Conservation (phyloP, 306 rosid genomes). For the Lathyrus tuberosus region DNA sequence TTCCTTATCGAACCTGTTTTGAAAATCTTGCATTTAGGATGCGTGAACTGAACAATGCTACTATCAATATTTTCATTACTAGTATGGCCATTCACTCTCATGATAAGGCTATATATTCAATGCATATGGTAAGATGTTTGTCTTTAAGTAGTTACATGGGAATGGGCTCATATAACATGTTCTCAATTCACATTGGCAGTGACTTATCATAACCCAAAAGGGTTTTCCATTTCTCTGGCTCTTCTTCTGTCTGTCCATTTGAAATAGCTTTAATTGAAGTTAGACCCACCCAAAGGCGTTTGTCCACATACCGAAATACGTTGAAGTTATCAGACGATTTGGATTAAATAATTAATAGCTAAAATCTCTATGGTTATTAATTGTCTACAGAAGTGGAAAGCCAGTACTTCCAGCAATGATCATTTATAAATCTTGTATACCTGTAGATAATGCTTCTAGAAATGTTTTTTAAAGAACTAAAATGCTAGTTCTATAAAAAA, state of each 20-base stretch:
- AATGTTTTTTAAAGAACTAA: conserved; percentile 1
- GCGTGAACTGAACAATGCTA: neutral
- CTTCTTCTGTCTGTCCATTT: conserved; percentile 23
- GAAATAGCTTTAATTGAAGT: no score
- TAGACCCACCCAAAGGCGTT: no score
- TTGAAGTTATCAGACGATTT: no score
- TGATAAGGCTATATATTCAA: conserved; percentile 24
- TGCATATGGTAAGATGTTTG: neutral
- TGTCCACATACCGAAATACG: no score
- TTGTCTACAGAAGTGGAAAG: conserved; percentile 20
- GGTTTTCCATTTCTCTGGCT: conserved; percentile 1
- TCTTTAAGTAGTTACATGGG: conserved; percentile 12
- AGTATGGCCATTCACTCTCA: no score
- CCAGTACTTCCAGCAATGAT: conserved; percentile 1
- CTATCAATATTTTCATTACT: neutral
- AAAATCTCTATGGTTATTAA: conserved; percentile 22
- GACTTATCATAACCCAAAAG: conserved; percentile 22
- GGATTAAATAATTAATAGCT: no score
- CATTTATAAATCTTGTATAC: conserved; percentile 22
- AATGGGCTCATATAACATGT: conserved; percentile 1
- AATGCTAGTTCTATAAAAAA: neutral
- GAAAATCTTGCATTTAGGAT: conserved; percentile 15
- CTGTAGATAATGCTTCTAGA: conserved; percentile 16
- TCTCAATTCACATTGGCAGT: conserved; percentile 28
- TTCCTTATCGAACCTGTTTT: no score